phyloP scores from a whole-genome alignment of 148 eudicot genomes.

The Chenopodium berlandieri region DNA sequence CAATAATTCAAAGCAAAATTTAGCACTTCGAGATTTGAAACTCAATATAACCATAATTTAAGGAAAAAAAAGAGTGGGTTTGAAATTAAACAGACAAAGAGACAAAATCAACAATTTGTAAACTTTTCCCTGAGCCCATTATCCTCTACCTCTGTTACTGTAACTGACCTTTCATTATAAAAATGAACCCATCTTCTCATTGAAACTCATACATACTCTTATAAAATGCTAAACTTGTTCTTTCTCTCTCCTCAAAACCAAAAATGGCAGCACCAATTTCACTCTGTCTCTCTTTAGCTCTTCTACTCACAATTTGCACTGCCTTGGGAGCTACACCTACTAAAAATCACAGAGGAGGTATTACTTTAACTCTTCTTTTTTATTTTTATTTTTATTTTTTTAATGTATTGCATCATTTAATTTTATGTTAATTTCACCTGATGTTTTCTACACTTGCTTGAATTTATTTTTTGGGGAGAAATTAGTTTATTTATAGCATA shows the following conservation, averaged over 20 bases:
- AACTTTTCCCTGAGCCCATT: not conserved
- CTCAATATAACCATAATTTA: conserved; percentile 18
- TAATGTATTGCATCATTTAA: too few species aligned
- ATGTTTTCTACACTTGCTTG: not conserved
- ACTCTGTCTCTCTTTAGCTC: conserved; percentile 30
- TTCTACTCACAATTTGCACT: conserved; percentile 27
- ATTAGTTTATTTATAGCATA: too few species aligned
- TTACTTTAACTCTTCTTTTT: not conserved
- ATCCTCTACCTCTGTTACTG: not conserved
- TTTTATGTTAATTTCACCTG: not conserved
- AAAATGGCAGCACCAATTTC: conserved; percentile 30
- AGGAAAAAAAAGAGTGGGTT: conserved; percentile 28
- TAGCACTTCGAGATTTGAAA: not conserved
- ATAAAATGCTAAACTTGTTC: not conserved
- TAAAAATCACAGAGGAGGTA: conserved; percentile 36
- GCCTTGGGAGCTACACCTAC: conserved; percentile 33
- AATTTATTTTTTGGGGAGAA: not conserved
- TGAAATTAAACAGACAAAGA: conserved; percentile 18
- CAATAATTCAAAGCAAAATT: not conserved
- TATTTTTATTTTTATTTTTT: not conserved
- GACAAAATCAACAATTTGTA: conserved; percentile 5
- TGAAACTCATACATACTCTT: not conserved
- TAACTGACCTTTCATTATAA: not conserved
- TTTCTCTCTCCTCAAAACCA: not conserved
- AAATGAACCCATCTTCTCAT: conserved; percentile 1